These are phyloP conservation scores for Pseudovirgaria hyperparasitica DNA, from an alignment of 2,329 filamentous ascomycete species.

Conservation along the genomic window DNA sequence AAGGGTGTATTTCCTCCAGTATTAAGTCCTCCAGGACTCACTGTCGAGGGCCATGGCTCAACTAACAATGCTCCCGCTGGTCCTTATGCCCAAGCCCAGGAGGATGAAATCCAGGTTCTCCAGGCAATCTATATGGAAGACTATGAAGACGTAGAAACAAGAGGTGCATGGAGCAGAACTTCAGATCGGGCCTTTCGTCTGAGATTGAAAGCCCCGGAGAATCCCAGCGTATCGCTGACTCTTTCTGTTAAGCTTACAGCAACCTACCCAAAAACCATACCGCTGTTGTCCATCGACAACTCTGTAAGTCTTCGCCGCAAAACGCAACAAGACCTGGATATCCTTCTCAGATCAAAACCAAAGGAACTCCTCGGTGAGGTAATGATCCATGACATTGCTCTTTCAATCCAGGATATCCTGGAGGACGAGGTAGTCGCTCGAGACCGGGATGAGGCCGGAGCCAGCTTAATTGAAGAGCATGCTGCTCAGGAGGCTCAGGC, in stretches of 20 bases:
- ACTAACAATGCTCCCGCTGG: constrained; percentile 34
- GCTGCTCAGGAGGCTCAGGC: constrained; percentile 67
- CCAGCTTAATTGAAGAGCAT: constrained; percentile 80
- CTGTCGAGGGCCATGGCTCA: constrained; percentile 19
- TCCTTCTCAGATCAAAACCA: constrained; percentile 56
- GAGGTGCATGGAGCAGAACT: constrained; percentile 79
- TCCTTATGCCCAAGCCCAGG: constrained; percentile 67
- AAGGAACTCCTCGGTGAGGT: constrained; percentile 50
- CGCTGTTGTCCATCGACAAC: constrained; percentile 56
- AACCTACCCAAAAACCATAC: constrained; percentile 79
- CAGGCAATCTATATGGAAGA: constrained; percentile 85
- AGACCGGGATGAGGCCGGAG: constrained; percentile 61
- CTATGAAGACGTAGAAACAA: constrained; percentile 60
- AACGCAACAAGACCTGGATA: constrained; percentile 57
- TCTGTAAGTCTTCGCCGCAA: constrained; percentile 53
- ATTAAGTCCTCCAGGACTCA: constrained; percentile 15
- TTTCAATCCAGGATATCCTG: constrained; percentile 54
- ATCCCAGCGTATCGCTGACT: constrained; percentile 57
- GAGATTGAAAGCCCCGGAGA: constrained; percentile 58
- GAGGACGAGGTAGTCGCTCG: constrained; percentile 76
- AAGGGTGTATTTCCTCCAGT: constrained; percentile 13
- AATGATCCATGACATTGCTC: constrained; percentile 51
- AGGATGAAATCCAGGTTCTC: constrained; percentile 76
- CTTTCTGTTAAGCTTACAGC: constrained; percentile 74
- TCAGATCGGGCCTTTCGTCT: constrained; percentile 72